Evolutionary conservation across 2,329 filamentous ascomycete species (phyloP).

Genomic region (Zopfia rhizophila): DNA sequence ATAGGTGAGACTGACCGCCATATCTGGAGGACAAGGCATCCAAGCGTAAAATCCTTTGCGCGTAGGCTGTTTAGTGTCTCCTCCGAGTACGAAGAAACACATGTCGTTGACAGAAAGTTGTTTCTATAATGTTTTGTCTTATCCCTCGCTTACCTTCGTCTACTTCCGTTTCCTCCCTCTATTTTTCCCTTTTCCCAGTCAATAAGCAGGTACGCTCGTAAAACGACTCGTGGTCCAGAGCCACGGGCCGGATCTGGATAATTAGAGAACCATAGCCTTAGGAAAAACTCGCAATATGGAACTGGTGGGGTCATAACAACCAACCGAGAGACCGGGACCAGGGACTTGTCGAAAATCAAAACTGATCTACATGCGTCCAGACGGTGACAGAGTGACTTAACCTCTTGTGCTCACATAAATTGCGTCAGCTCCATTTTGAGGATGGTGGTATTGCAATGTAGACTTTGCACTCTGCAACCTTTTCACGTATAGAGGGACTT

Average conservation of each 20-base stretch:
- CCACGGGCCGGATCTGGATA: constrained; percentile 29
- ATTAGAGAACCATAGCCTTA: constrained; percentile 28
- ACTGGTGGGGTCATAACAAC: constrained; percentile 36
- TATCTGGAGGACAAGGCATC: constrained; percentile 16
- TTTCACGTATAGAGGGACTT: background rate
- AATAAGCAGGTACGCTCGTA: constrained; percentile 30
- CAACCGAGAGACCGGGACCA: constrained; percentile 42
- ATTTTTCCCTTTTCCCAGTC: constrained; percentile 29
- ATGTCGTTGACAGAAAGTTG: constrained; percentile 17
- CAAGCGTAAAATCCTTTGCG: constrained; percentile 2
- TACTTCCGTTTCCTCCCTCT: constrained; percentile 16
- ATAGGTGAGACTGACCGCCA: constrained; percentile 27
- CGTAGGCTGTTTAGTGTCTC: constrained; percentile 17
- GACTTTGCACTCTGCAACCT: background rate
- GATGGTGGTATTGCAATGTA: constrained; percentile 4
- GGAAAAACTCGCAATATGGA: constrained; percentile 28
- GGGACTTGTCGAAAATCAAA: constrained; percentile 23
- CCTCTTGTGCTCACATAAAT: constrained; percentile 1
- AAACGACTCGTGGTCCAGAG: constrained; percentile 16
- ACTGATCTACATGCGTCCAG: constrained; percentile 20
- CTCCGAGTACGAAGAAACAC: constrained; percentile 10
- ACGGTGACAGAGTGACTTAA: constrained; percentile 3
- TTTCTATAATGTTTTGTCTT: constrained; percentile 24
- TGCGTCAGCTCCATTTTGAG: constrained; percentile 7
- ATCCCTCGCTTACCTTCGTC: constrained; percentile 28